phyloP scores from a whole-genome alignment of 306 rosid genomes.

The Biancaea sappan region DNA sequence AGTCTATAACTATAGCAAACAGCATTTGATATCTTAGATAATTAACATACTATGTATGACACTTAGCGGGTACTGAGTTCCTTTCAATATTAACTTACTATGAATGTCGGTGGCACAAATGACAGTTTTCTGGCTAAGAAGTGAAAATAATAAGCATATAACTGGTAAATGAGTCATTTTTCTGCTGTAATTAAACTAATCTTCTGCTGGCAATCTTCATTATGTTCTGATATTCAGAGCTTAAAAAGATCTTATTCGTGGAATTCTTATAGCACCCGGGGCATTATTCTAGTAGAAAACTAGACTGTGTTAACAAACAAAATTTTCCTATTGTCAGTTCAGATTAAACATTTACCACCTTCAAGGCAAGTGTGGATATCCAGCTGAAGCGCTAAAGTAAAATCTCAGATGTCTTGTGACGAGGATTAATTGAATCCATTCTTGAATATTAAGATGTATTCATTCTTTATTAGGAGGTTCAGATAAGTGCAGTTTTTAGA shows the following conservation, averaged over 20 bases:
- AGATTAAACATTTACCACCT: background rate
- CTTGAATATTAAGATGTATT: slow-evolving; percentile 15
- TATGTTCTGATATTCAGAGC: slow-evolving; percentile 9
- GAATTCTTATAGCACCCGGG: background rate
- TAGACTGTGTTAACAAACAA: background rate
- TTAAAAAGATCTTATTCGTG: background rate
- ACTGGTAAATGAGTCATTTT: background rate
- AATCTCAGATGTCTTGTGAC: background rate
- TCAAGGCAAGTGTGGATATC: background rate
- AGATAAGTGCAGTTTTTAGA: slow-evolving; percentile 3
- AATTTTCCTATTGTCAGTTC: background rate
- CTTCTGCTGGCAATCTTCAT: background rate
- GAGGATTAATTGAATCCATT: background rate
- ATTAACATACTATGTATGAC: background rate
- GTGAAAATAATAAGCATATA: background rate
- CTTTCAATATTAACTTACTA: background rate
- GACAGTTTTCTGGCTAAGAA: background rate
- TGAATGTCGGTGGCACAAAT: background rate
- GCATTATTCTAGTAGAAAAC: background rate
- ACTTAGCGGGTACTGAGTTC: background rate
- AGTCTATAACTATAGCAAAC: background rate
- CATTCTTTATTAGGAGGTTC: background rate
- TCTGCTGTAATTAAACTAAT: background rate
- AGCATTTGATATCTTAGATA: background rate
- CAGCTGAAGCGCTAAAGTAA: slow-evolving; percentile 2